These are phyloP conservation scores for Colletotrichum sp. DNA, from an alignment of 2,329 filamentous ascomycete species.

Conservation along the genomic window DNA sequence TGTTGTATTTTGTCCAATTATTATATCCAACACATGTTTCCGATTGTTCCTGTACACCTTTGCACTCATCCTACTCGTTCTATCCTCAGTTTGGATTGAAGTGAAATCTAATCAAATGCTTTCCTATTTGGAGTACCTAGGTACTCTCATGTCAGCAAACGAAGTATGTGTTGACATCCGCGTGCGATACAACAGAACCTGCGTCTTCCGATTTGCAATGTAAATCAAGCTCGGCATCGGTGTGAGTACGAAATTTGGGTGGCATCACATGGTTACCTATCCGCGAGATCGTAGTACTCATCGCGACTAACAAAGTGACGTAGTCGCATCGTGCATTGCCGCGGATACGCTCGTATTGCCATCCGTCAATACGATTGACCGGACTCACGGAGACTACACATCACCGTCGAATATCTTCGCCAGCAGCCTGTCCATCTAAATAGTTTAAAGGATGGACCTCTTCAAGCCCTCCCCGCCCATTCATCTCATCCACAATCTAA, in stretches of 20 bases:
- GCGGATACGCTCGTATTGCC: neutral
- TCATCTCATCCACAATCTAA: neutral
- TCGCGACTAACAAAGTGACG: neutral
- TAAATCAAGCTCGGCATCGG: neutral
- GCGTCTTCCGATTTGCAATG: neutral
- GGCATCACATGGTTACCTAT: neutral
- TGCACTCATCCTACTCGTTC: neutral
- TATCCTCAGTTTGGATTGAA: fast-evolving
- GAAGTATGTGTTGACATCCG: neutral
- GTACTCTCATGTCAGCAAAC: neutral
- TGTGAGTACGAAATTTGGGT: neutral
- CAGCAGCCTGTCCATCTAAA: neutral
- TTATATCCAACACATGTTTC: neutral
- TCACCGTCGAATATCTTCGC: neutral
- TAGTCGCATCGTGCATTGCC: neutral
- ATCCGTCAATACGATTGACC: neutral
- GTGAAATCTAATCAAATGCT: neutral
- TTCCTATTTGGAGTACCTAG: neutral
- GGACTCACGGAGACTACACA: neutral
- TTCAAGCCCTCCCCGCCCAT: neutral
- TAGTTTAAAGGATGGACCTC: neutral
- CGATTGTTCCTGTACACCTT: neutral
- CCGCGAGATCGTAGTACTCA: neutral
- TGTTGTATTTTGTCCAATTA: neutral
- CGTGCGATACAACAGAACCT: neutral